Evolutionary conservation across 805 yeast genomes (phyloP), one percentile per base, ranked within the genome.

Genomic region (Kuraishia hungarica): DNA sequence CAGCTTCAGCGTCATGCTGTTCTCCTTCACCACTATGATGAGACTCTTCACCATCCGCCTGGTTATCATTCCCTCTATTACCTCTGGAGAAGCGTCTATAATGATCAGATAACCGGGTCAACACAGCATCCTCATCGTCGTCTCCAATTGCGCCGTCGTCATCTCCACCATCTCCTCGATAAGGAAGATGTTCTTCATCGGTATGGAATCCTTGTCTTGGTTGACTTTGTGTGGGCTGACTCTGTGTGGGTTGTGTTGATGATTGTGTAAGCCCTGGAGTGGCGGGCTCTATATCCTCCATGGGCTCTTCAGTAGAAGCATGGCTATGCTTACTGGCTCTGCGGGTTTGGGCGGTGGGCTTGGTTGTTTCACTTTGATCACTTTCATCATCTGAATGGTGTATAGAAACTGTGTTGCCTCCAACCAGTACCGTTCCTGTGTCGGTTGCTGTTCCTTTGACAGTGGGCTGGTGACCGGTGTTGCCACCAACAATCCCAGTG

Each of bases 51-150:
- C 29, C 29, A 26, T 10, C 29, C 29, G 5, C 29, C 29, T 26
- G 8, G 29, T 26, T 6, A 10, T 26, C 29, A 35, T 13, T 35
- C 43, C 11, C 43, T 10, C 43, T 35, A 17, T 15, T 35, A 4
- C 17, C n/a, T 10, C n/a, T 35, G 1, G 73, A 69, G 55, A 61
- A 65, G 17, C 72, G 58, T 56, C 73, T 62, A 54, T 70, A 70
- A 47, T 75, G 76, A 17, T 72, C 75, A 8, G 79, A 69, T 50
- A 79, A 61, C 49, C 81, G 62, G 3, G 61, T 61, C 24, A 79
- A 59, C 2, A 75, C 65, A 0, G 62, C 56, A 7, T 60, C 64
- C 4, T 64, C 72, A 10, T 67, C 68, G 8, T 66, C 69, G 6
- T 59, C 63, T n/a, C n/a, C n/a, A n/a, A 13, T 62, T 66, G 2